Conservation (phyloP, 306 rosid species). For the Vigna nakashimae region DNA sequence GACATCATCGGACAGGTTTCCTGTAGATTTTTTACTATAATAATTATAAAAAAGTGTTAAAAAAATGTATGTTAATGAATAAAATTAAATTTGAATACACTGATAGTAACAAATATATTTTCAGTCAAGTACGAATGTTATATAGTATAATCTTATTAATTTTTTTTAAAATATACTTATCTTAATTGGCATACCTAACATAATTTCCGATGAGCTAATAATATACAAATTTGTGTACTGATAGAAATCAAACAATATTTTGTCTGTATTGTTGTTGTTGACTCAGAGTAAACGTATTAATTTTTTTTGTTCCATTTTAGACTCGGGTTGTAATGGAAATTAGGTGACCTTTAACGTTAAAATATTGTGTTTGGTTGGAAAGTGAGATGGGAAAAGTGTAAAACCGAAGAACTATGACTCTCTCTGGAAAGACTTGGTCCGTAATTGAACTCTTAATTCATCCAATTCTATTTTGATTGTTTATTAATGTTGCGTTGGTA, state of each 20-base stretch:
- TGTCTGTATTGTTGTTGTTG: background rate
- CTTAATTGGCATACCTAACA: too few relatives aligned
- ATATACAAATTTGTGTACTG: too few relatives aligned
- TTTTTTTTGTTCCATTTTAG: constrained; percentile 27
- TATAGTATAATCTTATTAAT: too few relatives aligned
- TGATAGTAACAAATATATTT: too few relatives aligned
- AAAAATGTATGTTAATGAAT: too few relatives aligned
- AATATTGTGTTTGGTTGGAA: constrained; percentile 8
- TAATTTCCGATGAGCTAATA: too few relatives aligned
- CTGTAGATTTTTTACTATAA: too few relatives aligned
- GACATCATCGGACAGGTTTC: too few relatives aligned
- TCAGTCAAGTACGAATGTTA: too few relatives aligned
- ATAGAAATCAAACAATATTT: background rate
- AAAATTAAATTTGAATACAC: too few relatives aligned
- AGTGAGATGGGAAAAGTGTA: background rate
- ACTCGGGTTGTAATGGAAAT: background rate
- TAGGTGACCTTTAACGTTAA: background rate
- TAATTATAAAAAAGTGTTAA: too few relatives aligned
- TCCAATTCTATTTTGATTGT: background rate
- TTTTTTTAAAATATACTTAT: too few relatives aligned
- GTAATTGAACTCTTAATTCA: background rate
- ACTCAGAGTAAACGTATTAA: background rate
- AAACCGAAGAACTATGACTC: background rate
- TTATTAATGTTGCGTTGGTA: background rate
- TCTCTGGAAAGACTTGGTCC: background rate